Percentiles rank a stretch among this genome's conserved stretches.
Conservation (phyloP, 169 alveolate genomes). For the Cryptosporidium bovis region DNA sequence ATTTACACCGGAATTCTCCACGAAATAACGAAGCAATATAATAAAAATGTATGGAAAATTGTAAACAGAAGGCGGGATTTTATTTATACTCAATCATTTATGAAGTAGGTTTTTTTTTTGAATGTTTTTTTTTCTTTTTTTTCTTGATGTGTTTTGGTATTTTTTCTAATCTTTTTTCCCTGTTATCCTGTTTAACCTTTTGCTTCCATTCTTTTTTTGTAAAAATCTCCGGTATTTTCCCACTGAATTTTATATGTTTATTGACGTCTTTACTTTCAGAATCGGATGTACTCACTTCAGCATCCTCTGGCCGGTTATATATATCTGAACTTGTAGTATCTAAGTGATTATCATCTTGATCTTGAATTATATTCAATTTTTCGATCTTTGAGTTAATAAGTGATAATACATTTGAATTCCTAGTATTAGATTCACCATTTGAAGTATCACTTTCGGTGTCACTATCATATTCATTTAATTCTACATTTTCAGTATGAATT, state of each 20-base stretch:
- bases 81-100: not conserved
- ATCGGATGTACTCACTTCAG: conserved; percentile 4
- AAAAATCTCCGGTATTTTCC: conserved; percentile 86
- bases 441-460: conserved; percentile 31
- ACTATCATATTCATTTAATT: not conserved
- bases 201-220: conserved; percentile 87
- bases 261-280: not conserved
- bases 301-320: not conserved
- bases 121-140: conserved; percentile 78
- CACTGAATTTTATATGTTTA: conserved; percentile 73
- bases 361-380: not conserved
- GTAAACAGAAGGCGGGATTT: conserved; percentile 22
- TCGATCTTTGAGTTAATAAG: not conserved
- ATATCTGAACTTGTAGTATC: not conserved
- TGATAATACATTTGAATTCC: not conserved
- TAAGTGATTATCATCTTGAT: not conserved
- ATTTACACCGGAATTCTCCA: conserved; percentile 54
- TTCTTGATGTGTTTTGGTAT: conserved; percentile 87
- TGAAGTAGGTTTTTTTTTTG: conserved; percentile 39
- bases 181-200: conserved; percentile 83
- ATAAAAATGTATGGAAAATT: not conserved
- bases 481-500: conserved; percentile 20
- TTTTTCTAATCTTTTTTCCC: conserved; percentile 83
- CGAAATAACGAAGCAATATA: too few relatives aligned
- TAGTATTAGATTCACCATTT: conserved; percentile 6